Evolutionary conservation across 2,329 filamentous ascomycete genomes (phyloP), one percentile per base, ranked within the genome.

Genomic region (Talaromyces sp.): DNA sequence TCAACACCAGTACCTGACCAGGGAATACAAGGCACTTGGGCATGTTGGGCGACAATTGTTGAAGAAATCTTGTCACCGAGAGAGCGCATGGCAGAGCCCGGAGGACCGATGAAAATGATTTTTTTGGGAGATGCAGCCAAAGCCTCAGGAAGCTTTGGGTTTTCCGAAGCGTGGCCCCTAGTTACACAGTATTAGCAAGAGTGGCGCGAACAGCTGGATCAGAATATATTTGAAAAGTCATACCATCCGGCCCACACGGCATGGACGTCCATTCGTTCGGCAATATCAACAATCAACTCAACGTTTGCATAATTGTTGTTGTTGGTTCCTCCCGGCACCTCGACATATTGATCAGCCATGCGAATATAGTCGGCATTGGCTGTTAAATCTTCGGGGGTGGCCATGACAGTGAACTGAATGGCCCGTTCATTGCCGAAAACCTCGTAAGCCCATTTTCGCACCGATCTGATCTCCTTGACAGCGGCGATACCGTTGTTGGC

Each of bases 261-360:
- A 74, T 99, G 95, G 64, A 99, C 95, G 71, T 94, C 87, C 92
- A 97, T 98, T 65, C 95, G 92, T 84, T 99, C 95, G 30, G 95
- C 95, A 75, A 99, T 88, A 82, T 99, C 95, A 68, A 99, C 95
- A 78, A 99, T 99, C 75, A 99, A 85, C 82, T 99, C 95, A 64
- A 99, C 95, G 76, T 99, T 99, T 81, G 95, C 95, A 80, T 99
- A 99, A 81, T 99, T 99, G 88, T 99, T 96, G 85, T 99, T 99
- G 83, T 99, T 99, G 65, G 95, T 99, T 74, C 95, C 95, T 73
- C 95, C 95, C 69, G 80, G 59, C 75, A 85, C 83, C 81, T 99
- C 95, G 70, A 99, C 95, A 78, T 99, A 99, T 84, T 97, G 92
- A 80, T 99, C 95, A 36, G 95, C 95, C 95, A 99, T 98, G 76